Base-by-base conservation (phyloP, 2,329 filamentous ascomycete genomes). In the Paecilomyces fulvus region DNA sequence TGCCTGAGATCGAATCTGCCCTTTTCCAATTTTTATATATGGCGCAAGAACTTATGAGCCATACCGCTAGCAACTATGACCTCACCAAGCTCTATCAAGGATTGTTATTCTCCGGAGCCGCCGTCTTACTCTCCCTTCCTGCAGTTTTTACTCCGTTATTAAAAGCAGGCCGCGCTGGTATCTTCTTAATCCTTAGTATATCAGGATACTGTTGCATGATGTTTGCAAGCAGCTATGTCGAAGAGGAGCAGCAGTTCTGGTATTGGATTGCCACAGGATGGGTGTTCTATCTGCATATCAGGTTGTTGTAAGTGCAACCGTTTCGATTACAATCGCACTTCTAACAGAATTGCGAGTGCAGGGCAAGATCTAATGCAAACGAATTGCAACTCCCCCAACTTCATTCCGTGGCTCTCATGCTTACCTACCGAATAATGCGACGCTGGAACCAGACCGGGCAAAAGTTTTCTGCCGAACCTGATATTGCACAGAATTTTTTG, bases 221-320 rank as follows among this genome's bases (percentile, higher is more conserved):
- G 92, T 97, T 97, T 73, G 92, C 92, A 9, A 96, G 90, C 69
- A 97, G 92, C 67, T 99, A 94, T 70, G 90, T 99, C 1, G 94
- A 99, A 72, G 94, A 99, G 74, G 94, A 99, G 71, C 94, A 99
- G 52, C 90, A 97, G 63, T 96, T 96, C 70, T 99, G 94, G 94
- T 97, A 99, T 73, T 97, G 92, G 91, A 75, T 84, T 1, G 82
- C 87, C 0, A 70, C 70, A 17, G 74, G 69, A 30, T 78, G 74
- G 73, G 73, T 79, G 49, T 70, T 77, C 56, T 76, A 77, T 57
- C 69, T 84, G 11, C 76, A 78, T 62, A 60, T 77, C 43, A 72
- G 61, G 61, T 68, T 66, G 58, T 67, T 66, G 58, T 67, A 59
- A 56, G 58, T 28, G 37, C 48, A 48, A 48, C 33, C 2, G 11